Evolutionary conservation across 768 basidiomycete species (phyloP), one percentile per base, ranked within the genome.

Genomic region (Xerocomus spinulosus): DNA sequence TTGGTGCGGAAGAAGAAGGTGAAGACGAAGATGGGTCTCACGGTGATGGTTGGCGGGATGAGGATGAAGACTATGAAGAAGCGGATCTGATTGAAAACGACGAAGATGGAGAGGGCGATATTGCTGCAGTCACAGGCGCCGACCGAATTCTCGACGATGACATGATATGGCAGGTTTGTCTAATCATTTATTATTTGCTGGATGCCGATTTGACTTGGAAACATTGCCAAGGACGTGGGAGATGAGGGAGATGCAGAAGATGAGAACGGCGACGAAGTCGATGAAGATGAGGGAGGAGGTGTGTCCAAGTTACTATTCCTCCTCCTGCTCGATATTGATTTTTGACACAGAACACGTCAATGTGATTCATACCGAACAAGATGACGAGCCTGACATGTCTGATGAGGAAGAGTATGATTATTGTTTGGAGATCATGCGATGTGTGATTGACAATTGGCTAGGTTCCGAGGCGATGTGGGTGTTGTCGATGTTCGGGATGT

Each of bases 1-100:
- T 80, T 24, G 80, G 70, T 7, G 84, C 78, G 3, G 82, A 79
- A 26, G 85, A 79, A 36, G 85, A 80, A 17, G 66, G 82, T 2
- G 82, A 79, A 35, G 74, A 80, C 25, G 80, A 73, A 28, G 80
- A 77, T 33, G 78, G 77, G 17, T 64, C 63, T 23, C 64, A 62
- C 34, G 63, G 42, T 38, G 66, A 61, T 8, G 80, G 73, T 26
- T 90, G 87, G 80, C 73, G 74, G 13, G 78, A 77, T 50, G 78
- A 74, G 46, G 72, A 72, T 14, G 80, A 77, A 43, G 69, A 67
- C 30, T 79, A 81, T 38, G 79, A 70, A 24, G 83, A 82, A n/a
- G 83, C 83, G 25, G 84, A 83, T 47, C 50, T 69, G 42, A 68
- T 69, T 1, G 83, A 85, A 37, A 81, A 83, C 28, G 83, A 83